Evolutionary conservation across 1,284 basidiomycete species (phyloP), one percentile per base, ranked within the genome.

Genomic region (Naganishia albida): DNA sequence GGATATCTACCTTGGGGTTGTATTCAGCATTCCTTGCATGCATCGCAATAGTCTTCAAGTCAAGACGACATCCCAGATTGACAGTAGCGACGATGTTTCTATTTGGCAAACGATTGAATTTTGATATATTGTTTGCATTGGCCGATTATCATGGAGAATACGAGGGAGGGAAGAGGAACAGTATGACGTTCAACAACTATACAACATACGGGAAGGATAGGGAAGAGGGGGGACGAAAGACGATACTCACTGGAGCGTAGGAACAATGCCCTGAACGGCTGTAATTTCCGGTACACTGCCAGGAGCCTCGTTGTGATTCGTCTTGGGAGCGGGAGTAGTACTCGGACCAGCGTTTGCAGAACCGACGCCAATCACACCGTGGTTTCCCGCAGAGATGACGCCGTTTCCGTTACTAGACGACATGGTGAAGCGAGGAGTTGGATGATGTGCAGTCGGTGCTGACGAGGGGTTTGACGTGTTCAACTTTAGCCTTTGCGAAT

Each of bases 21-120:
- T 99, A 99, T 82, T 99, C 96, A 48, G 96, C 96, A 80, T 99
- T 99, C 69, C 96, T 86, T 0, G 96, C 96, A 73, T 99, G 96
- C 68, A 99, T 81, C 20, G 95, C 95, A 70, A 99, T 99, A 57
- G 96, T 99, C 85, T 99, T 99, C 68, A 99, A 82, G 78, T 99
- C 96, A 65, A 99, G 83, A 44, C 94, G 87, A 71, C 93, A 97
- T 78, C 98, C 95, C 53, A 99, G 86, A 76, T 99, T 99, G 80
- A 99, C 96, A 16, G 96, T 99, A 12, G 96, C 95, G 72, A 99
- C 95, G 70, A 99, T 99, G 81, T 99, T 99, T 84, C 85, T 85
- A 68, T 50, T 13, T 30, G 44, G 53, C 51, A 42, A 34, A 51
- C 62, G 25, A 28, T 62, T 40, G 62, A 63, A 12, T 48, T n/a